Conservation (phyloP, 768 basidiomycete species). For the Lactifluus echinatus region DNA sequence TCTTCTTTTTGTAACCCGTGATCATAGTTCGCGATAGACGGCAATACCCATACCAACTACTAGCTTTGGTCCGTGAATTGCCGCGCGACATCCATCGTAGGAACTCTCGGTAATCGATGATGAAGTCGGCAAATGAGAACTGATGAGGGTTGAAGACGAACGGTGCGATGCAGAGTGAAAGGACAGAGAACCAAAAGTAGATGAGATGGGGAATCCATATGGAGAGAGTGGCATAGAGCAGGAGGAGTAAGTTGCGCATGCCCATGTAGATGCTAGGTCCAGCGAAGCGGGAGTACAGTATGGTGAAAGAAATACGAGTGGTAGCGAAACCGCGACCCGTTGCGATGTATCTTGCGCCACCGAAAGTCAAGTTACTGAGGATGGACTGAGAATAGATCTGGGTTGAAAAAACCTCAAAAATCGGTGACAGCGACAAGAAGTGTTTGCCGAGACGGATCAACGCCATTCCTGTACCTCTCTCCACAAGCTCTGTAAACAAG, state of each 20-base stretch:
- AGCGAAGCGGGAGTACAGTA: slow-evolving; percentile 96
- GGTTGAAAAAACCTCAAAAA: slow-evolving; percentile 98
- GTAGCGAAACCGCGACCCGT: slow-evolving; percentile 99
- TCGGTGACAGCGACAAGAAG: slow-evolving; percentile 91
- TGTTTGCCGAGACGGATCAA: slow-evolving; percentile 92
- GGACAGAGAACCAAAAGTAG: slow-evolving; percentile 98
- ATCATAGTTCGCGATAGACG: slow-evolving; percentile 95
- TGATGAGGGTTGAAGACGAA: slow-evolving; percentile 99
- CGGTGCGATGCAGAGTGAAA: slow-evolving; percentile 91
- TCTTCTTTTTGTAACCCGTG: slow-evolving; percentile 99
- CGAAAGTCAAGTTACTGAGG: slow-evolving; percentile 92
- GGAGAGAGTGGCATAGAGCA: slow-evolving; percentile 85
- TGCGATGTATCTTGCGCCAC: slow-evolving; percentile 97
- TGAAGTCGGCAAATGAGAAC: slow-evolving; percentile 93
- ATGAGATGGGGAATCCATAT: slow-evolving; percentile 93
- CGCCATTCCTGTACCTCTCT: slow-evolving; percentile 93
- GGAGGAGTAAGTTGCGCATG: slow-evolving; percentile 83
- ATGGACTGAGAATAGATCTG: slow-evolving; percentile 98
- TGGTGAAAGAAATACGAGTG: slow-evolving; percentile 90
- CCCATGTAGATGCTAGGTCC: slow-evolving; percentile 99
- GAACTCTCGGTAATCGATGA: slow-evolving; percentile 98
- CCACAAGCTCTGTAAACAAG: slow-evolving; percentile 66
- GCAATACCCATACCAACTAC: slow-evolving; percentile 99
- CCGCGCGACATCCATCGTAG: slow-evolving; percentile 99
- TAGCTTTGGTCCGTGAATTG: slow-evolving; percentile 92